These are phyloP conservation scores for Crithidia fasciculata DNA, from an alignment of 208 protist genomes.

Conservation along the genomic window DNA sequence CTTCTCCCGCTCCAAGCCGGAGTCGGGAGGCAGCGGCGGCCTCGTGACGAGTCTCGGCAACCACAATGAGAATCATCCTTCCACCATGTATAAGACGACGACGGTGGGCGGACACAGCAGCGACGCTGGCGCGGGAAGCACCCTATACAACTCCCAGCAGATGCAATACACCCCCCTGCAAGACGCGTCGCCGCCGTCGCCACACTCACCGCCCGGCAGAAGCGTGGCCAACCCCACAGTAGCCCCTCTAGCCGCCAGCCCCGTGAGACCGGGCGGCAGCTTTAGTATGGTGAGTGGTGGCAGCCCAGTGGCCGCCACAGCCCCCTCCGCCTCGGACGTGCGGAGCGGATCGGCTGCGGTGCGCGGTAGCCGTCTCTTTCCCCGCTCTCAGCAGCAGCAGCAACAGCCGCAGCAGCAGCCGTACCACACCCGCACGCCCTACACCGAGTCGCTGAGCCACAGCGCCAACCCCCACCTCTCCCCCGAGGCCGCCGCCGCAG, in stretches of 20 bases:
- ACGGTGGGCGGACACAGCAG: background rate
- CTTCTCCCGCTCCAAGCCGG: background rate
- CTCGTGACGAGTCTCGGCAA: constrained; percentile 7
- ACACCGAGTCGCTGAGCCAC: background rate
- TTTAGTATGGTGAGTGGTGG: constrained; percentile 5
- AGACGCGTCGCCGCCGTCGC: constrained; percentile 3
- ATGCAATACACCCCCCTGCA: constrained; percentile 9
- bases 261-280: background rate
- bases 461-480: background rate
- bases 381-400: constrained; percentile 7
- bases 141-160: constrained; percentile 20
- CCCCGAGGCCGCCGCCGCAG: background rate
- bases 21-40: background rate
- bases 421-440: background rate
- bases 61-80: background rate
- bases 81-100: too few relatives aligned
- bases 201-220: background rate
- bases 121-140: background rate
- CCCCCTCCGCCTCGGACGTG: background rate
- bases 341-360: background rate
- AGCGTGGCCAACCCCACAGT: background rate
- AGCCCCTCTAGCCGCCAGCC: constrained; percentile 1
- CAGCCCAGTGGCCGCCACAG: constrained; percentile 8
- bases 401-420: background rate
- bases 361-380: background rate